phyloP scores from a whole-genome alignment of 1,284 basidiomycete genomes.

The Sporisorium exsertum region DNA sequence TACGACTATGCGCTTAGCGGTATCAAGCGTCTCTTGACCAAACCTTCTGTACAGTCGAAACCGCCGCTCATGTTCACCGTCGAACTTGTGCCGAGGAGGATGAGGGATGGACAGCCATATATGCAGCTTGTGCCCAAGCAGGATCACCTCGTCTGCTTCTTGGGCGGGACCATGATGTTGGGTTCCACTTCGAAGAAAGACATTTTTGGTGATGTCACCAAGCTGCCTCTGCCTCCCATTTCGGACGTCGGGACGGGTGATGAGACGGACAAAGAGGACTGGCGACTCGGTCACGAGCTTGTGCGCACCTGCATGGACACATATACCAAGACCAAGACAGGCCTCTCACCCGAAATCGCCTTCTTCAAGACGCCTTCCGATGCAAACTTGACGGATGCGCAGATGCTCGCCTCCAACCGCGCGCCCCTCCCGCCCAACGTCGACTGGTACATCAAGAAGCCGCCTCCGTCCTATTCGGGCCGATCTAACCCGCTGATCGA shows the following conservation, averaged over 20 bases:
- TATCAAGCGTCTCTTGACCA: slow-evolving; percentile 81
- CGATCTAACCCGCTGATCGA: slow-evolving; percentile 75
- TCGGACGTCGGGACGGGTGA: slow-evolving; percentile 75
- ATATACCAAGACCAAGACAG: slow-evolving; percentile 82
- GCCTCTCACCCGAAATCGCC: slow-evolving; percentile 70
- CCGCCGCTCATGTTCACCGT: slow-evolving; percentile 80
- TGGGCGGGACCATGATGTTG: slow-evolving; percentile 89
- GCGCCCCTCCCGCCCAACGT: slow-evolving; percentile 34
- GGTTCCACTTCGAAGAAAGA: slow-evolving; percentile 73
- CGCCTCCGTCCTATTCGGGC: slow-evolving; percentile 32
- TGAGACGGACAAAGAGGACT: slow-evolving; percentile 76
- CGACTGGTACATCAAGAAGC: slow-evolving; percentile 67
- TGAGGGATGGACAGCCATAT: slow-evolving; percentile 8
- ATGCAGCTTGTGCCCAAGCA: slow-evolving; percentile 80
- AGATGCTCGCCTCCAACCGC: slow-evolving; percentile 24
- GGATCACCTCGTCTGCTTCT: slow-evolving; percentile 95
- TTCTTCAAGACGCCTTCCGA: slow-evolving; percentile 55
- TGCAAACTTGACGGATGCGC: slow-evolving; percentile 21
- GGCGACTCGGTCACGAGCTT: slow-evolving; percentile 82
- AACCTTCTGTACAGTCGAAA: slow-evolving; percentile 65
- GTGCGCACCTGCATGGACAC: slow-evolving; percentile 88
- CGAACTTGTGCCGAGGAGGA: slow-evolving; percentile 74
- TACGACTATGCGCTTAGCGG: slow-evolving; percentile 85
- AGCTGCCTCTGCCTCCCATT: slow-evolving; percentile 47
- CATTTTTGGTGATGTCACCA: slow-evolving; percentile 25